Conservation (phyloP, 129 eudicot genomes). For the Tagetes erecta region DNA sequence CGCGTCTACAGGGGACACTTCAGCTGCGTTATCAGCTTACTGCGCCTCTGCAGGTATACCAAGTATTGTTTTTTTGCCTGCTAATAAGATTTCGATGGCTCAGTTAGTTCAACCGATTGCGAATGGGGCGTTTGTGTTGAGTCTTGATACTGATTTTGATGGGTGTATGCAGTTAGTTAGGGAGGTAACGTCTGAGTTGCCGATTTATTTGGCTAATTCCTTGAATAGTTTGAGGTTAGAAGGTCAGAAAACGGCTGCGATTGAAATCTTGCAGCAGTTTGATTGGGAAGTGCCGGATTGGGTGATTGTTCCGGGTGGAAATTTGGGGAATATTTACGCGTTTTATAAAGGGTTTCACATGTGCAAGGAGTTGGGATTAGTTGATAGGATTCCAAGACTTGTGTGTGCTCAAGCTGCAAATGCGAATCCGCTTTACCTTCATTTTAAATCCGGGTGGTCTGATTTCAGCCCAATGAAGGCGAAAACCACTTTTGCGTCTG, state of each 20-base stretch:
- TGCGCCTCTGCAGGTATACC: conserved; percentile 77
- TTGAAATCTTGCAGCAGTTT: conserved; percentile 78
- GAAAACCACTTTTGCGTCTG: conserved; percentile 68
- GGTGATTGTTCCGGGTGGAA: conserved; percentile 89
- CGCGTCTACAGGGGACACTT: conserved; percentile 80
- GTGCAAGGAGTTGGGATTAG: conserved; percentile 72
- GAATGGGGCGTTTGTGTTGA: conserved; percentile 74
- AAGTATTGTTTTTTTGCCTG: conserved; percentile 67
- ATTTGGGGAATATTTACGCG: conserved; percentile 74
- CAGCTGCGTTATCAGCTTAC: conserved; percentile 77
- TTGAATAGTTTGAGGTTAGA: conserved; percentile 72
- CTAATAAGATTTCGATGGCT: conserved; percentile 73
- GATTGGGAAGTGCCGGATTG: conserved; percentile 91
- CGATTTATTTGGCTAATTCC: conserved; percentile 74
- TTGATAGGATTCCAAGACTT: conserved; percentile 62
- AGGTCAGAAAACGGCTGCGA: conserved; percentile 79
- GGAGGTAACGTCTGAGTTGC: conserved; percentile 66
- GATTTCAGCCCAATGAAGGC: conserved; percentile 64
- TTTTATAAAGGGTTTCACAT: conserved; percentile 78
- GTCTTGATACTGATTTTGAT: conserved; percentile 82
- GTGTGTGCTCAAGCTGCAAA: conserved; percentile 83
- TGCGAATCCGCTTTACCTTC: conserved; percentile 62
- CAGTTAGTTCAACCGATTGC: conserved; percentile 85
- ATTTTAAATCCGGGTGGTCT: conserved; percentile 65
- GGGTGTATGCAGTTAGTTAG: conserved; percentile 76